Evolutionary conservation across 768 basidiomycete genomes (phyloP).

Genomic region (Gloeostereum incarnatum): DNA sequence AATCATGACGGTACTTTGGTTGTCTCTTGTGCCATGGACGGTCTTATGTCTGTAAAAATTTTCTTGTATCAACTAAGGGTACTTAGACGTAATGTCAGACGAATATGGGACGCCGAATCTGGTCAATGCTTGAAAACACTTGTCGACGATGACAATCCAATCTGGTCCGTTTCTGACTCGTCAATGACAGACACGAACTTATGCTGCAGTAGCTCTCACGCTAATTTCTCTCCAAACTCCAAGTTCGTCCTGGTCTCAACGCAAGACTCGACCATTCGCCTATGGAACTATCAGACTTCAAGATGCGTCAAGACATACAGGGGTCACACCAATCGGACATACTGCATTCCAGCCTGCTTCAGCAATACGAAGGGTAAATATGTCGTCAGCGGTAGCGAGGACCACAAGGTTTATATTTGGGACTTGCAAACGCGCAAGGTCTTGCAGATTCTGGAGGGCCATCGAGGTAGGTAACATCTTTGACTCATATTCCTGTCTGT

Average conservation of each 20-base stretch:
- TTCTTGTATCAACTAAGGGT: conserved; percentile 3
- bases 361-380: conserved; percentile 48
- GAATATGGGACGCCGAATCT: conserved; percentile 95
- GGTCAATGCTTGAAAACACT: conserved; percentile 97
- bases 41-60: conserved; percentile 66
- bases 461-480: conserved; percentile 48
- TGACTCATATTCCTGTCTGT: background rate
- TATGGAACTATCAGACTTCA: conserved; percentile 92
- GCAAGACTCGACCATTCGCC: conserved; percentile 86
- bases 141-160: conserved; percentile 93
- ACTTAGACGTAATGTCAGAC: conserved; percentile 40
- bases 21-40: conserved; percentile 94
- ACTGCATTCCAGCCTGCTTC: conserved; percentile 68
- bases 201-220: conserved; percentile 54
- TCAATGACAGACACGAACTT: conserved; percentile 6
- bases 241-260: conserved; percentile 85
- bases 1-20: conserved; percentile 93
- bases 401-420: conserved; percentile 83
- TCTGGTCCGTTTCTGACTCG: conserved; percentile 46
- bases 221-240: conserved; percentile 89
- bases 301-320: conserved; percentile 89
- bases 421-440: conserved; percentile 77
- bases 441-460: conserved; percentile 68
- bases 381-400: conserved; percentile 86
- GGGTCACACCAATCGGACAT: conserved; percentile 82